These are phyloP conservation scores for Venturia aucupariae DNA, from an alignment of 2,329 filamentous ascomycete species.

Conservation along the genomic window DNA sequence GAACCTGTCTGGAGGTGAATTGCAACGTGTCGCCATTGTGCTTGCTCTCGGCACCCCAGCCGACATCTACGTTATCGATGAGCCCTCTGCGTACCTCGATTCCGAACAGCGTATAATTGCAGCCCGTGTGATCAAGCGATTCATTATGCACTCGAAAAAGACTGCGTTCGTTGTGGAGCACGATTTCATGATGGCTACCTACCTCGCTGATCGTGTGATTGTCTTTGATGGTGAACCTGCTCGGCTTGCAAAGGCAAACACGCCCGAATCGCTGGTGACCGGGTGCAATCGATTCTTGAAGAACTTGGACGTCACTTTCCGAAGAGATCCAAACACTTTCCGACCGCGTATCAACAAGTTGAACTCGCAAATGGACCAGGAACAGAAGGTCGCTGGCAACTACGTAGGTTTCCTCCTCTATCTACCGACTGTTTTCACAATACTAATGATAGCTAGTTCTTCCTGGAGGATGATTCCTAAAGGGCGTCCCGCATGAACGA, in stretches of 20 bases:
- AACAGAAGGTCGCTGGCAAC: slow-evolving; percentile 90
- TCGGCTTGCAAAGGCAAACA: slow-evolving; percentile 77
- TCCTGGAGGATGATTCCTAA: slow-evolving; percentile 72
- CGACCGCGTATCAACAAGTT: slow-evolving; percentile 97
- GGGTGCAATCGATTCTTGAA: slow-evolving; percentile 96
- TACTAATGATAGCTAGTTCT: slow-evolving; percentile 55
- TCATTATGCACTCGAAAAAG: slow-evolving; percentile 99
- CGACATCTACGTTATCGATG: slow-evolving; percentile 97
- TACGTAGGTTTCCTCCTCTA: slow-evolving; percentile 52
- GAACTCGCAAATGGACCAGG: slow-evolving; percentile 91
- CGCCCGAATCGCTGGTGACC: slow-evolving; percentile 82
- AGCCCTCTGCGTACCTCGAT: slow-evolving; percentile 94
- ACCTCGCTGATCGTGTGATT: slow-evolving; percentile 86
- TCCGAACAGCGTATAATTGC: slow-evolving; percentile 98
- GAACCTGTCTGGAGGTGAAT: slow-evolving; percentile 96
- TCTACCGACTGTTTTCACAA: background rate
- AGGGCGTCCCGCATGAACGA: slow-evolving; percentile 10
- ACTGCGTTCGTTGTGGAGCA: slow-evolving; percentile 99
- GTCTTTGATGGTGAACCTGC: slow-evolving; percentile 95
- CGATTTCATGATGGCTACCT: slow-evolving; percentile 96
- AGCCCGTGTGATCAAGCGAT: slow-evolving; percentile 95
- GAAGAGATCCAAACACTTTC: slow-evolving; percentile 91
- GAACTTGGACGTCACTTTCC: slow-evolving; percentile 96
- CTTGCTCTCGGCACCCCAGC: slow-evolving; percentile 91
- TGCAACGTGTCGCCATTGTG: slow-evolving; percentile 98